Base-by-base conservation (phyloP, 306 rosid genomes). In the Castanea sativa region DNA sequence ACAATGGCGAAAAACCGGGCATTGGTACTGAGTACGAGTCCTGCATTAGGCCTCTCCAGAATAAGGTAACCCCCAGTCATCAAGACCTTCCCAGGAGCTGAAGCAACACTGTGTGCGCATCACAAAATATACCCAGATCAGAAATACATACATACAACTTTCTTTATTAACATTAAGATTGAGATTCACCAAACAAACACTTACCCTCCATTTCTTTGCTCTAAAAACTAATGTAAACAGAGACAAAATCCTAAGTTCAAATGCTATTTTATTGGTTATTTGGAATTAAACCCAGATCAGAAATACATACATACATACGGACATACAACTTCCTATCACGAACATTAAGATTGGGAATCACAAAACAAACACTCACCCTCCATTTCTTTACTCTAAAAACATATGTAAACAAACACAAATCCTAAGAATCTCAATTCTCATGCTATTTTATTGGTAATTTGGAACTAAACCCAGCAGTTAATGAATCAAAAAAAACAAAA, bases 11-110 rank as follows among this genome's bases (percentile, higher is more conserved):
- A 93, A 70, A 93, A 93, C 56, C 96, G 91, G 60, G 97, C 92
- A 76, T 86, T 93, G 25, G 96, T 93, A 64, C 97, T 89, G 60
- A 93, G 97, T 7, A 91, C 90, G 23, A 93, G 92, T 9, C 97
- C 97, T 6, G 92, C 86, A 71, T 89, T 91, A 21, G 96, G 96
- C 83, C 92, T 84, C 83, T 93, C 97, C 56, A 93, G 58, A 68
- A 92, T 82, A 52, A 92, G 94, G 79, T 91, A 92, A 29, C 96
- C 97, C 13, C 97, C 97, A 0, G 91, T 86, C 77, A 92, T 78
- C 73, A 92, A 73, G 56, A 92, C 97, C 82, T 92, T 92, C 59
- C 96, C 97, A 12, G 97, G 96, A 81, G 97, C 92, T 61, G 97
- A 92, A 84, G 90, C 87, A 79, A 88, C 90, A 63, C 94, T 92